Conservation (phyloP, 305 asterid genomes). For the Rubia balearica region DNA sequence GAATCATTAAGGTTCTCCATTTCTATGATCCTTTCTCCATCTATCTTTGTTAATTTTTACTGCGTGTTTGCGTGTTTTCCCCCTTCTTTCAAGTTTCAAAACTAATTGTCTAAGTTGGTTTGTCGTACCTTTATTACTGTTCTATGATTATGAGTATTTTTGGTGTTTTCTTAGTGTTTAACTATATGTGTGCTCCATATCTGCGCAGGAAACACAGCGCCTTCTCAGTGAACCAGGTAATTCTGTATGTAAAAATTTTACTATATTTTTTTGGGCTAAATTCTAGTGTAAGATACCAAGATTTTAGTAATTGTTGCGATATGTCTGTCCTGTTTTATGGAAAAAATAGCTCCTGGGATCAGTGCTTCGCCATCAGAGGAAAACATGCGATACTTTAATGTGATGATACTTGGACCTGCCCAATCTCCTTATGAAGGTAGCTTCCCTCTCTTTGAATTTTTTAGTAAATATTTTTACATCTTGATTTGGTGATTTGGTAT, state of each 20-base stretch:
- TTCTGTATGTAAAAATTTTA: background rate
- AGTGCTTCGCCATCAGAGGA: slow-evolving; percentile 98
- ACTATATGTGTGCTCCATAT: slow-evolving; percentile 3
- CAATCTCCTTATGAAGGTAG: slow-evolving; percentile 98
- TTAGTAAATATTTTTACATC: background rate
- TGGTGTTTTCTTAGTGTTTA: slow-evolving; percentile 12
- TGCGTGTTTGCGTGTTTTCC: slow-evolving; percentile 1
- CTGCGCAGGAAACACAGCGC: slow-evolving; percentile 86
- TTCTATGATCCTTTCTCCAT: slow-evolving; percentile 19
- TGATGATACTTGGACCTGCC: slow-evolving; percentile 95
- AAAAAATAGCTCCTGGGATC: slow-evolving; percentile 76
- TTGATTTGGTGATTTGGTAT: background rate
- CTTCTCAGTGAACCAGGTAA: slow-evolving; percentile 97
- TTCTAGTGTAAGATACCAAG: background rate
- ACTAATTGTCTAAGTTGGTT: slow-evolving; percentile 5
- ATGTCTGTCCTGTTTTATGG: background rate
- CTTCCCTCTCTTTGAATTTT: slow-evolving; percentile 2
- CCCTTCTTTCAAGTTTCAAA: slow-evolving; percentile 7
- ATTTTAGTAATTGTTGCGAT: background rate
- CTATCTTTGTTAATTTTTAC: slow-evolving; percentile 10
- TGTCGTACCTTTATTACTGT: background rate
- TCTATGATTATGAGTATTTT: slow-evolving; percentile 5
- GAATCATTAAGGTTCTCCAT: slow-evolving; percentile 73
- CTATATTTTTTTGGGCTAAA: background rate
- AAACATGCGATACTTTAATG: slow-evolving; percentile 96